Base-by-base conservation (phyloP, 1,284 basidiomycete species). In the Irpex rosettiformis region DNA sequence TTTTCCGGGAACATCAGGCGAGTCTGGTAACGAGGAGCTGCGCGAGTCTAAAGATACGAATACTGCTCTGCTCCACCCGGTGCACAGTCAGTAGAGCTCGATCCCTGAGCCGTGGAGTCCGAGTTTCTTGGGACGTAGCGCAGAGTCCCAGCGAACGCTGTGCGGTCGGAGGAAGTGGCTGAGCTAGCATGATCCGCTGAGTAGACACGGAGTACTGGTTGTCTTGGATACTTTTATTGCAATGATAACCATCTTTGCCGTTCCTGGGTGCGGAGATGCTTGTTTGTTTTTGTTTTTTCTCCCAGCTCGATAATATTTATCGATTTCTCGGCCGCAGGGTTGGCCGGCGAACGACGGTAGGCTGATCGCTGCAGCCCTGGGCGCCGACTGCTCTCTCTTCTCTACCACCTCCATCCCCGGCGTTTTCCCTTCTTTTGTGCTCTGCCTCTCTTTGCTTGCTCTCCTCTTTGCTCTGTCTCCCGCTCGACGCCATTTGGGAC, bases 131-230 rank as follows among this genome's bases (percentile, higher is more conserved):
- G 16, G 43, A 18, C 18, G 21, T 8, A 45, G 43, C 21, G 43
- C 24, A 28, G 48, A 11, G 48, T 51, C 48, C 24, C 27, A 51
- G 22, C 48, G 13, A 11, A 51, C 48, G 24, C 10, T 22, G 24
- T 27, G 48, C 48, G 22, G 48, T 28, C 48, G 48, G 25, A 28
- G 48, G 27, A 22, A 28, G 25, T 28, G 25, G 13, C 25, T 18
- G 43, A 18, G 43, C 33, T 7, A 3, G 16, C 11, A 28, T 51
- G 48, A 51, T 51, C 48, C 48, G 48, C 48, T 27, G 48, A 28
- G 22, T 51, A 51, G 48, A 51, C 27, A 51, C 43, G 43, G 43
- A 45, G 43, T 51, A n/a, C n/a, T n/a, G 48, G 48, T 51, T 51
- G 48, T 51, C 48, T 51, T 51, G 48, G 48, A 51, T 27, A 51